These are phyloP conservation scores for Paramecium pentaurelia DNA, from an alignment of 73 alveolate species.

Conservation along the genomic window DNA sequence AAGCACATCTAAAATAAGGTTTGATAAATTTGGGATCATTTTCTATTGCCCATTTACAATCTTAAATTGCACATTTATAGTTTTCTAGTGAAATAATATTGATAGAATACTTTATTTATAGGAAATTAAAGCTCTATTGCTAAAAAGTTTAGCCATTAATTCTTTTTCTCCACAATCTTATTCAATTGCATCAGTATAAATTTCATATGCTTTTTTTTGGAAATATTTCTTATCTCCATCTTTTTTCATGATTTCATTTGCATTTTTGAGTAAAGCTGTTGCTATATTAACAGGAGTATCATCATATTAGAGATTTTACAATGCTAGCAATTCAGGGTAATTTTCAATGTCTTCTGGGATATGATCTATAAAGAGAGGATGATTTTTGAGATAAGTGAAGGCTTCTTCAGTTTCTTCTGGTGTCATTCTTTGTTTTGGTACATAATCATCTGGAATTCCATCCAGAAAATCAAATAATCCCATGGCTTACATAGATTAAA, in stretches of 20 bases:
- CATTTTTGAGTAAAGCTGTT: background rate
- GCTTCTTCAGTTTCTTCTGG: conserved; percentile 59
- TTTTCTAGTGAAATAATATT: background rate
- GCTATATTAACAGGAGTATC: conserved; percentile 62
- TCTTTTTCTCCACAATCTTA: conserved; percentile 46
- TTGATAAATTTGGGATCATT: conserved; percentile 54
- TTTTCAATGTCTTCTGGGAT: conserved; percentile 52
- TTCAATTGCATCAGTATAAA: background rate
- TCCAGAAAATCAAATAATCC: conserved; percentile 52
- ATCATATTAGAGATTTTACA: conserved; percentile 30
- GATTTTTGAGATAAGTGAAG: conserved; percentile 37
- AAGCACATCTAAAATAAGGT: conserved; percentile 59
- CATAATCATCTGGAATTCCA: conserved; percentile 59
- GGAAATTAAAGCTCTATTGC: conserved; percentile 52
- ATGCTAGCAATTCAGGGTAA: conserved; percentile 46
- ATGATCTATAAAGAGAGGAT: conserved; percentile 54
- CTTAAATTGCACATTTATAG: conserved; percentile 51
- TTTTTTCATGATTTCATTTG: conserved; percentile 16
- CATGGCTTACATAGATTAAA: background rate
- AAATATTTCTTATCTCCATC: conserved; percentile 26
- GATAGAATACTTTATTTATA: background rate
- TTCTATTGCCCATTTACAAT: conserved; percentile 62
- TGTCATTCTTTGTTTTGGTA: conserved; percentile 54
- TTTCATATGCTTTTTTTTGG: background rate
- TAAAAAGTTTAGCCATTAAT: conserved; percentile 28